Base-by-base conservation (phyloP, 495 filamentous ascomycete genomes). In the Acidomyces sp. region DNA sequence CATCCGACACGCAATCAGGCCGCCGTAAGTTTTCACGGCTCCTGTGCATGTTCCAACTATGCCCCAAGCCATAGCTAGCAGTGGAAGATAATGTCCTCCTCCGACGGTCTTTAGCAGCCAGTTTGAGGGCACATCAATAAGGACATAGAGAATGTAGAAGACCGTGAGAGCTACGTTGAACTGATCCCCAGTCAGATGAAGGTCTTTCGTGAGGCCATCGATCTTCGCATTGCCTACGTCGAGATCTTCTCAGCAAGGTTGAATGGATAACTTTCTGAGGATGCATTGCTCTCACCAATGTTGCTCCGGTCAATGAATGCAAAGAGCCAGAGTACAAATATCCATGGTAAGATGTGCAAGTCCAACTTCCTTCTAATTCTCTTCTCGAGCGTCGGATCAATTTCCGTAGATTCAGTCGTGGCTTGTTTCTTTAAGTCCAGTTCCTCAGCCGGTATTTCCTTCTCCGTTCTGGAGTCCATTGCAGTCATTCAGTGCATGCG, bases 241-340 rank as follows among this genome's bases (percentile, higher is more conserved):
- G 26, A 29, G 26, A 29, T 29, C 13, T 29, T 26, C 16, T 32
- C 23, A 45, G 7, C 11, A 6, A 27, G 33, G 11, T 18, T 32
- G 5, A 6, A 4, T 26, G 16, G 13, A 33, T 3, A 15, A n/a
- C n/a, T n/a, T n/a, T n/a, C n/a, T n/a, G n/a, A n/a, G n/a, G n/a
- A n/a, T n/a, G n/a, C n/a, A n/a, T n/a, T n/a, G n/a, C 64, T 62
- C 38, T 66, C 67, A 32, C 67, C 68, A 34, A 71, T 71, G 40
- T 72, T 71, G 51, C 49, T 58, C 21, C 67, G 56, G 44, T 74
- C 69, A 28, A 74, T 70, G 54, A 68, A 70, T 22, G 65, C 61
- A n/a, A 68, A 54, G 23, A 70, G 60, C 65, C 64, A 71, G 41
- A 71, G 57, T 4, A 58, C 57, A 43, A 69, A 70, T 6, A 70